Evolutionary conservation across 768 basidiomycete species (phyloP).

Genomic region (Mrakia frigida): DNA sequence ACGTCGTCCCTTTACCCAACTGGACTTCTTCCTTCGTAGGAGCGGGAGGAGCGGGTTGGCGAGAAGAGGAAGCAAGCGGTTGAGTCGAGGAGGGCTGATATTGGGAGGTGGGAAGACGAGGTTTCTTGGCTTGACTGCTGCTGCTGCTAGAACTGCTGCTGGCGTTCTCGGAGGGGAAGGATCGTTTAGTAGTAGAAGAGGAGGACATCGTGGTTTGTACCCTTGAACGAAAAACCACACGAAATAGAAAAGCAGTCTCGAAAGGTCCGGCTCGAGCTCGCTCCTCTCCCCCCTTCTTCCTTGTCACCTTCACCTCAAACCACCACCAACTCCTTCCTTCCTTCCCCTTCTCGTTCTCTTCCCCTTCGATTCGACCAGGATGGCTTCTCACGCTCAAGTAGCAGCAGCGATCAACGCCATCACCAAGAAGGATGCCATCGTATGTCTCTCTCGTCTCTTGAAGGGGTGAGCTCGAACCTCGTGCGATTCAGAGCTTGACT

Average conservation of each 20-base stretch:
- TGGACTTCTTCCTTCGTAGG: not conserved
- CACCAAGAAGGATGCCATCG: conserved; percentile 18
- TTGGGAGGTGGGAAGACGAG: not conserved
- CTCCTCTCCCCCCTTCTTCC: too few relatives aligned
- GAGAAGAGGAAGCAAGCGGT: not conserved
- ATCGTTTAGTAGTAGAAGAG: not conserved
- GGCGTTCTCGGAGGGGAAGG: not conserved
- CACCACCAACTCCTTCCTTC: not conserved
- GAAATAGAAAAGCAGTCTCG: too few relatives aligned
- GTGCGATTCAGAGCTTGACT: not conserved
- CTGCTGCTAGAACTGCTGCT: not conserved
- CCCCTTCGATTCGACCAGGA: not conserved
- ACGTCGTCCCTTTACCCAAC: not conserved
- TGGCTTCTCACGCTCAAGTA: conserved; percentile 16
- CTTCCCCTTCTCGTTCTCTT: not conserved
- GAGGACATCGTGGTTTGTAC: too few relatives aligned
- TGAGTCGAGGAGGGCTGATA: not conserved
- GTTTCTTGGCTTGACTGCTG: not conserved
- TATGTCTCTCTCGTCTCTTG: not conserved
- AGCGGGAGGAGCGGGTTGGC: not conserved
- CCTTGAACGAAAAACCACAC: too few relatives aligned
- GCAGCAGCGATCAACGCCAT: conserved; percentile 13
- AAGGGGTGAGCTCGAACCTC: not conserved
- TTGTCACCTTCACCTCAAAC: too few relatives aligned
- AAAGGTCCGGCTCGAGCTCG: too few relatives aligned